Percentiles rank a stretch among this genome's conserved stretches.
phyloP scores from a whole-genome alignment of 306 rosid species.

The Senna tora region DNA sequence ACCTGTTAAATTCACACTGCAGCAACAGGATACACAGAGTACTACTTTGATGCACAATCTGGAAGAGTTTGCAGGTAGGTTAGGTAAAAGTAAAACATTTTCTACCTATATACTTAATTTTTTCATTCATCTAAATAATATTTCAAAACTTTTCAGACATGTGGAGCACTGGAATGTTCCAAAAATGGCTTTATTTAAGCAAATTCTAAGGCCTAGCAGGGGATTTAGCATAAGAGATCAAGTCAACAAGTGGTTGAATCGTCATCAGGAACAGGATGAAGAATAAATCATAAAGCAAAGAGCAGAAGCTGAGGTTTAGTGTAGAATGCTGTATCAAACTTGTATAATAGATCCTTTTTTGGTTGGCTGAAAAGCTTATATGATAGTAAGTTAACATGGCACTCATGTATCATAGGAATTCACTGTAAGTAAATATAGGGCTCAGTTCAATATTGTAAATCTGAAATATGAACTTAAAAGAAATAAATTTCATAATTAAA shows the following conservation, averaged over 20 bases:
- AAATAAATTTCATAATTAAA: too few species aligned
- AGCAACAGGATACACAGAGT: conserved; percentile 97
- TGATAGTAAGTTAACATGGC: not conserved
- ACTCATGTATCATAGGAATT: conserved; percentile 3
- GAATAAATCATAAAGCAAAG: conserved; percentile 5
- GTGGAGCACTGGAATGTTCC: conserved; percentile 98
- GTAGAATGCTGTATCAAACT: not conserved
- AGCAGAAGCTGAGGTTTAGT: conserved; percentile 5
- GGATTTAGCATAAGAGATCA: conserved; percentile 60
- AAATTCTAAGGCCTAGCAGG: conserved; percentile 74
- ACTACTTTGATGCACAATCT: conserved; percentile 72
- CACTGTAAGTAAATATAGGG: conserved; percentile 31
- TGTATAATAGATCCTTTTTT: not conserved
- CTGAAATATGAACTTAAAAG: not conserved
- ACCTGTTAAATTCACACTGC: conserved; percentile 43
- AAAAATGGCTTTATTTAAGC: conserved; percentile 82
- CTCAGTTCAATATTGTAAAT: not conserved
- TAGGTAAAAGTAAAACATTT: conserved; percentile 40
- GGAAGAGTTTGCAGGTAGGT: conserved; percentile 91
- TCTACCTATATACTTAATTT: conserved; percentile 21
- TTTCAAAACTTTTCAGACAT: conserved; percentile 57
- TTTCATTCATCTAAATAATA: conserved; percentile 13
- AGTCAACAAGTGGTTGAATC: conserved; percentile 45
- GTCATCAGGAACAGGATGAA: not conserved
- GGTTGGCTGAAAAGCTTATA: not conserved